Evolutionary conservation across 2,329 filamentous ascomycete genomes (phyloP).

Genomic region (Aspergillus pseudonomiae): DNA sequence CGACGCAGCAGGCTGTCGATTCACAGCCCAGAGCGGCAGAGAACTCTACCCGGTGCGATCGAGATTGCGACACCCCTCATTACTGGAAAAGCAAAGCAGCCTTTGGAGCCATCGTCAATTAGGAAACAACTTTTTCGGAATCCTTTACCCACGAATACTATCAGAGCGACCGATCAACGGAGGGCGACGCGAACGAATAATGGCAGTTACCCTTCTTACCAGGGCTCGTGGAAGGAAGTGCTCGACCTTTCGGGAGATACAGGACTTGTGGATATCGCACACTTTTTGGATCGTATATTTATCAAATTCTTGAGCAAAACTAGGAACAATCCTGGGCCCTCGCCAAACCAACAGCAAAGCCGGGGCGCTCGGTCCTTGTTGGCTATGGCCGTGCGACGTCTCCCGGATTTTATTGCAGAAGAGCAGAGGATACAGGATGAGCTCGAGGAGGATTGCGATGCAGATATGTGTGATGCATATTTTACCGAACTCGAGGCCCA

Average conservation of each 20-base stretch:
- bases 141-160: conserved; percentile 9
- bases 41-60: conserved; percentile 44
- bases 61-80: conserved; percentile 47
- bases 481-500: conserved; percentile 46
- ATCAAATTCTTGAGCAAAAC: conserved; percentile 43
- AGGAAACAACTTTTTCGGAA: conserved; percentile 26
- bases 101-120: conserved; percentile 20
- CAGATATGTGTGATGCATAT: conserved; percentile 46
- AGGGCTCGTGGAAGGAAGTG: conserved; percentile 39
- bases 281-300: conserved; percentile 38
- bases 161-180: conserved; percentile 8
- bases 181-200: conserved; percentile 30
- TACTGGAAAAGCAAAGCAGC: conserved; percentile 35
- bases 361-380: conserved; percentile 41
- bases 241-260: conserved; percentile 36
- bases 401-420: conserved; percentile 42
- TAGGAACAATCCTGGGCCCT: conserved; percentile 13
- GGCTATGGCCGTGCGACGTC: conserved; percentile 37
- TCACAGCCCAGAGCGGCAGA: conserved; percentile 39
- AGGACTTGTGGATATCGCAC: conserved; percentile 39
- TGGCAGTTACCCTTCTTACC: conserved; percentile 31
- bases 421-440: conserved; percentile 42
- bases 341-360: conserved; percentile 4
- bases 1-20: conserved; percentile 35
- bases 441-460: conserved; percentile 34